Conservation (phyloP, 495 filamentous ascomycete genomes). For the Aspergillus cavernicola region DNA sequence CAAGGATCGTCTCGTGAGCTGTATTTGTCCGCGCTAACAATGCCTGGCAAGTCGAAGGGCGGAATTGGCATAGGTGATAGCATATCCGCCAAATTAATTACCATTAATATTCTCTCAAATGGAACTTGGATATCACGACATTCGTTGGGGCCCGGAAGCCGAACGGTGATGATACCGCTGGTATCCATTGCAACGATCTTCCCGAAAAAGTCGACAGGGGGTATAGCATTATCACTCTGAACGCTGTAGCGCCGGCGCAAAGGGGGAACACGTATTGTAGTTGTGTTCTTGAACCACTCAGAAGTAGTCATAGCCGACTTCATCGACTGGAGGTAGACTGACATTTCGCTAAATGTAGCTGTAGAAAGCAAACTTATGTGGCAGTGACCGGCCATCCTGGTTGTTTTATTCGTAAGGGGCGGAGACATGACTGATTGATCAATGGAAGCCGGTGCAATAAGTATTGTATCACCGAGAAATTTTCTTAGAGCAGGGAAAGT, state of each 20-base stretch:
- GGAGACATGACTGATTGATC: conserved; percentile 13
- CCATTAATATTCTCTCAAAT: conserved; percentile 41
- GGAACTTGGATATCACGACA: conserved; percentile 47
- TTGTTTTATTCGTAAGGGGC: neutral
- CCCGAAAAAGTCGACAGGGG: conserved; percentile 48
- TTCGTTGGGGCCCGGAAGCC: conserved; percentile 45
- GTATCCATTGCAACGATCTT: conserved; percentile 51
- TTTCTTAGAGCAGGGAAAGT: conserved; percentile 40
- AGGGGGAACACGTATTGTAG: conserved; percentile 12
- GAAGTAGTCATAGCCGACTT: conserved; percentile 13
- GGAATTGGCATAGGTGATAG: neutral
- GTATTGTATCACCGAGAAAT: conserved; percentile 47
- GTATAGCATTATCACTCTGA: conserved; percentile 7
- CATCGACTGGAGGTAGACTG: conserved; percentile 14
- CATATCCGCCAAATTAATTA: conserved; percentile 29
- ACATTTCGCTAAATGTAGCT: conserved; percentile 7
- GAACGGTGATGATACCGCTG: conserved; percentile 51
- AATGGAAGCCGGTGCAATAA: conserved; percentile 36
- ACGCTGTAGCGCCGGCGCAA: conserved; percentile 16
- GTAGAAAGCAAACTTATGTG: conserved; percentile 13
- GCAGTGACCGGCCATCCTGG: conserved; percentile 6
- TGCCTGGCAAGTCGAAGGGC: neutral
- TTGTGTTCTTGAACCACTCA: conserved; percentile 24
- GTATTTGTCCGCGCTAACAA: neutral
- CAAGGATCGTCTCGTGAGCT: neutral